Percentiles rank a stretch among this genome's conserved stretches.
These are phyloP conservation scores for Linanthus parryae DNA, from an alignment of 148 eudicot genomes.

Conservation along the genomic window DNA sequence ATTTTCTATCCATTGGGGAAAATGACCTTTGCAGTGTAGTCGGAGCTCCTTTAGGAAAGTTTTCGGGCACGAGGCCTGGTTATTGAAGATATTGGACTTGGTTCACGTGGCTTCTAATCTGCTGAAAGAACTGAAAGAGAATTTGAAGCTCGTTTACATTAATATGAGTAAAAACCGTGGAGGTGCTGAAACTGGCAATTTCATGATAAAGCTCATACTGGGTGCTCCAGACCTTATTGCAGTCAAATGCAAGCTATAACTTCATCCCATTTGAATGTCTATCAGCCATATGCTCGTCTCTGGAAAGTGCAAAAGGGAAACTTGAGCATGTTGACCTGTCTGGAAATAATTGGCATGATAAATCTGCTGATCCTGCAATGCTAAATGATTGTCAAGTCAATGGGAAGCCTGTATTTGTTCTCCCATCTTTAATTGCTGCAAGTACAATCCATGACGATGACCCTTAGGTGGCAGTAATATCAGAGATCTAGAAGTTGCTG, in stretches of 20 bases:
- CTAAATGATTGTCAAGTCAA: conserved; percentile 46
- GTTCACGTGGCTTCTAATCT: conserved; percentile 72
- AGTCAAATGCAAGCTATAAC: conserved; percentile 58
- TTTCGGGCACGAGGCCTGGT: conserved; percentile 49
- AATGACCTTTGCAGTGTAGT: conserved; percentile 81
- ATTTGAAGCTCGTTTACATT: conserved; percentile 47
- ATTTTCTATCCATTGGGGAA: conserved; percentile 65
- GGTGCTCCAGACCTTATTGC: conserved; percentile 49
- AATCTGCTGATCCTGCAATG: conserved; percentile 23
- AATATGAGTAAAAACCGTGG: conserved; percentile 86
- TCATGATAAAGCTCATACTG: conserved; percentile 52
- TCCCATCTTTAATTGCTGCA: conserved; percentile 24
- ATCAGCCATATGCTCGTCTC: conserved; percentile 38
- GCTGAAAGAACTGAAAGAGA: conserved; percentile 28
- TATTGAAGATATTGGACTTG: conserved; percentile 65
- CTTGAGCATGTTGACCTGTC: conserved; percentile 62
- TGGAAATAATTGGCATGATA: conserved; percentile 44
- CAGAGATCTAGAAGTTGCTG: too few species aligned
- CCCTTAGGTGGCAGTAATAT: conserved; percentile 58
- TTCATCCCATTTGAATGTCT: conserved; percentile 71
- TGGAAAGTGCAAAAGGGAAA: conserved; percentile 56
- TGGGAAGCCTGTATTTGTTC: conserved; percentile 41
- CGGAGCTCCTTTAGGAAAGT: conserved; percentile 65
- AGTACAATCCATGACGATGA: conserved; percentile 67
- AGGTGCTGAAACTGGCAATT: conserved; percentile 64